phyloP scores from a whole-genome alignment of 495 filamentous ascomycete genomes.

The Patellaria atrata region DNA sequence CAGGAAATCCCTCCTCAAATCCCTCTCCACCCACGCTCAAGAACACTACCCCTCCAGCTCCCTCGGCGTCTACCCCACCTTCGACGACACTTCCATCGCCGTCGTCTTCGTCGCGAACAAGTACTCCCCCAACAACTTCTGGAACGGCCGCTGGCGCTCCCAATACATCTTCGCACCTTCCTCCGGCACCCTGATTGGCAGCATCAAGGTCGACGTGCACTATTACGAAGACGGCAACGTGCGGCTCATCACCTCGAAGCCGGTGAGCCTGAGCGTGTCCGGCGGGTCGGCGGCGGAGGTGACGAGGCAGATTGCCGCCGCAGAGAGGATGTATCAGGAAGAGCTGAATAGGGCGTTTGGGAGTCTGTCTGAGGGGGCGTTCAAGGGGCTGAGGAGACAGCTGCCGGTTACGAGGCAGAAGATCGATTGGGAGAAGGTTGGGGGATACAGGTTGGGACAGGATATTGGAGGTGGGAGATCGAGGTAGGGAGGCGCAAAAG shows the following conservation, averaged over 20 bases:
- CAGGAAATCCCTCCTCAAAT: slow-evolving; percentile 70
- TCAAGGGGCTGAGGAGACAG: slow-evolving; percentile 85
- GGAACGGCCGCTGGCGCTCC: slow-evolving; percentile 95
- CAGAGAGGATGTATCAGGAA: slow-evolving; percentile 90
- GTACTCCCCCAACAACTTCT: slow-evolving; percentile 95
- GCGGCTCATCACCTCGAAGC: slow-evolving; percentile 71
- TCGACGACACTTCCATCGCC: slow-evolving; percentile 59
- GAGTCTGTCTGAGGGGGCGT: slow-evolving; percentile 77
- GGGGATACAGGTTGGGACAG: slow-evolving; percentile 52
- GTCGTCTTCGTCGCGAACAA: slow-evolving; percentile 84
- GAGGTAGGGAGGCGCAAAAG: too few relatives aligned
- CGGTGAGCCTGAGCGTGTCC: slow-evolving; percentile 42
- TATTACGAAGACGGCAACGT: slow-evolving; percentile 99
- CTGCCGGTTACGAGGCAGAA: slow-evolving; percentile 95
- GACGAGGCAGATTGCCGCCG: slow-evolving; percentile 54
- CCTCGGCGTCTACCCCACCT: slow-evolving; percentile 65
- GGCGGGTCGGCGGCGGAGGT: slow-evolving; percentile 52
- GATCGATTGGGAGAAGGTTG: slow-evolving; percentile 98
- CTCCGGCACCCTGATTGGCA: slow-evolving; percentile 45
- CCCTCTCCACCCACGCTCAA: slow-evolving; percentile 56
- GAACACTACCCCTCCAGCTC: slow-evolving; percentile 83
- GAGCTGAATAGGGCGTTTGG: slow-evolving; percentile 85
- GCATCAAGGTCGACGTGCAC: slow-evolving; percentile 78
- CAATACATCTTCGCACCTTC: slow-evolving; percentile 62
- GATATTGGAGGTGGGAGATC: slow-evolving; percentile 17